These are phyloP conservation scores for Brettanomyces nanus DNA, from an alignment of 805 yeast species.

Conservation along the genomic window DNA sequence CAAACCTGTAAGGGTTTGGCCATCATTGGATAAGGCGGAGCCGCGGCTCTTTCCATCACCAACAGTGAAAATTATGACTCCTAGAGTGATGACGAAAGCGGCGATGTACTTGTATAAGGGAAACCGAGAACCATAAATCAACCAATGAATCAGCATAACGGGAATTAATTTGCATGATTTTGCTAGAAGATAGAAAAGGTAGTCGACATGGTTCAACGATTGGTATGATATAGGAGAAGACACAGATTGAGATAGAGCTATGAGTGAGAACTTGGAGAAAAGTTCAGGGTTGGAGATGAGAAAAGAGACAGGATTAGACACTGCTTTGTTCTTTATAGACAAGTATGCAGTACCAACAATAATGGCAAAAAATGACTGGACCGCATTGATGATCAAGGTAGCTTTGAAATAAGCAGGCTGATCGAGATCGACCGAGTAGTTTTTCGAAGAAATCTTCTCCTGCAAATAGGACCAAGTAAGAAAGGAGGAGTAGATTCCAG, in stretches of 20 bases:
- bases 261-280: constrained; percentile 35
- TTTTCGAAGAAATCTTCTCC: constrained; percentile 73
- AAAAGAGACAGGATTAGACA: neutral
- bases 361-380: constrained; percentile 70
- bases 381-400: constrained; percentile 67
- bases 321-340: constrained; percentile 20
- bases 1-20: constrained; percentile 48
- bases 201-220: constrained; percentile 76
- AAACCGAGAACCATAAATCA: constrained; percentile 61
- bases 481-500: constrained; percentile 81
- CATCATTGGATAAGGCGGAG: constrained; percentile 29
- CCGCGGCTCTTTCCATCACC: constrained; percentile 21
- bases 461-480: constrained; percentile 89
- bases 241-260: constrained; percentile 68
- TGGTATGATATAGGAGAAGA: constrained; percentile 79
- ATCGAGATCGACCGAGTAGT: constrained; percentile 42
- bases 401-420: constrained; percentile 42
- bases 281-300: constrained; percentile 8
- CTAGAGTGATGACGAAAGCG: constrained; percentile 69
- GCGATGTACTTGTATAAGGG: constrained; percentile 72
- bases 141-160: constrained; percentile 76
- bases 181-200: constrained; percentile 74
- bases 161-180: constrained; percentile 93
- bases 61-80: constrained; percentile 74
- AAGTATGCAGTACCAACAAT: constrained; percentile 59